A percentile compares a stretch with the other conserved stretches of the same genome.
Evolutionary conservation across 2,329 filamentous ascomycete species (phyloP).

Genomic region (Penicillium sp.): DNA sequence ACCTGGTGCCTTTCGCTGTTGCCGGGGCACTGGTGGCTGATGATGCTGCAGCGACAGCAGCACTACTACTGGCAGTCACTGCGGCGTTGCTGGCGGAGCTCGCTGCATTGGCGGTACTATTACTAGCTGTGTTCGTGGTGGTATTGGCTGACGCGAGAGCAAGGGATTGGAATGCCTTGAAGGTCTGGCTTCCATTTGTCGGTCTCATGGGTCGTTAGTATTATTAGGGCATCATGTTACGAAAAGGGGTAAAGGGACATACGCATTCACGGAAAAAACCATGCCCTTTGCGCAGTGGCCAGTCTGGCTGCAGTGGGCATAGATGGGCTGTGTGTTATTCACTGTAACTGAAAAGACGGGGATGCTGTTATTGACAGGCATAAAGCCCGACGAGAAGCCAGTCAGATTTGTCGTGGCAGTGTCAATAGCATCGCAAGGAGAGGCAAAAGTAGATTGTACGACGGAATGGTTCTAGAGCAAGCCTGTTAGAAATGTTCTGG

Average conservation of each 20-base stretch:
- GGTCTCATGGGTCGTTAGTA: slow-evolving; percentile 3
- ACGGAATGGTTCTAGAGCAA: slow-evolving; percentile 66
- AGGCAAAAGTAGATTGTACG: slow-evolving; percentile 70
- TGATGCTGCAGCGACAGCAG: not conserved
- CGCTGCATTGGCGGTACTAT: not conserved
- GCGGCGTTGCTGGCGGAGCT: not conserved
- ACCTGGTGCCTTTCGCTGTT: slow-evolving; percentile 1
- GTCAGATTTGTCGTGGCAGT: slow-evolving; percentile 49
- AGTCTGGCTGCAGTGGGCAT: slow-evolving; percentile 72
- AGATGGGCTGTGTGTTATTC: slow-evolving; percentile 65
- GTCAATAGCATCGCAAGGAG: slow-evolving; percentile 62
- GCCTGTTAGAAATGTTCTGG: not conserved
- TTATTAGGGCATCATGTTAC: not conserved
- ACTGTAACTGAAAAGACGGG: slow-evolving; percentile 69
- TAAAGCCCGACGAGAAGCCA: slow-evolving; percentile 57
- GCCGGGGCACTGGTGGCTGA: not conserved
- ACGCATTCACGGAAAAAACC: slow-evolving; percentile 73
- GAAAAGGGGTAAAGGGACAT: slow-evolving; percentile 29
- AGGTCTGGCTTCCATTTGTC: slow-evolving; percentile 7
- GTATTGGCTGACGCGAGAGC: not conserved
- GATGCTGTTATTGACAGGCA: slow-evolving; percentile 48
- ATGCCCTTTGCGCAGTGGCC: slow-evolving; percentile 71
- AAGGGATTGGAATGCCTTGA: slow-evolving; percentile 8
- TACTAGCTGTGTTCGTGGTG: not conserved
- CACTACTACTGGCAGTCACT: not conserved